Conservation (phyloP, 345 rosid species). For the Capsella bursapastoris region DNA sequence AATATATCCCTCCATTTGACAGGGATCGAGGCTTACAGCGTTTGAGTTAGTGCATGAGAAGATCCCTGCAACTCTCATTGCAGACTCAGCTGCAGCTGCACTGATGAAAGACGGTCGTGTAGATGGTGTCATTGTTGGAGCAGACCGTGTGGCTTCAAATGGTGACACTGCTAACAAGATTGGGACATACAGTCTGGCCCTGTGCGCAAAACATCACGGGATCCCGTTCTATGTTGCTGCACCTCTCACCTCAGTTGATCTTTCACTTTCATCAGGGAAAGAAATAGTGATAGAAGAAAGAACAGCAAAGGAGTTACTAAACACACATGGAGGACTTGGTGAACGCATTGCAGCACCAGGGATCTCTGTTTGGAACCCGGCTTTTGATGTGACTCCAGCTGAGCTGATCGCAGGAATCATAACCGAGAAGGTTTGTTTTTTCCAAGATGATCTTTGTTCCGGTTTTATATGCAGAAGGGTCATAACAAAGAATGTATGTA, state of each 20-base stretch:
- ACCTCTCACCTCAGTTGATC: slow-evolving; percentile 83
- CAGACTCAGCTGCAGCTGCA: slow-evolving; percentile 96
- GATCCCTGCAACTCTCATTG: slow-evolving; percentile 87
- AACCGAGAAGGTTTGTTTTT: slow-evolving; percentile 72
- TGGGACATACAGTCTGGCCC: slow-evolving; percentile 93
- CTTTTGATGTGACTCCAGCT: slow-evolving; percentile 94
- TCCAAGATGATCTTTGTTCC: background rate
- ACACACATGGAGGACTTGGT: slow-evolving; percentile 87
- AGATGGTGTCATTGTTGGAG: slow-evolving; percentile 86
- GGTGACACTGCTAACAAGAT: slow-evolving; percentile 99
- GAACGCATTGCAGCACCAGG: slow-evolving; percentile 98
- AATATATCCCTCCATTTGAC: slow-evolving; percentile 1
- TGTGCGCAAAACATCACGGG: slow-evolving; percentile 71
- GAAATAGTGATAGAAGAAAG: slow-evolving; percentile 87
- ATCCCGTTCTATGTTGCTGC: slow-evolving; percentile 92
- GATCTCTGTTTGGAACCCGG: slow-evolving; percentile 91
- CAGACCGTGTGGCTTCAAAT: slow-evolving; percentile 92
- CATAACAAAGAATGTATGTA: background rate
- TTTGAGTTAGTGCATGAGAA: slow-evolving; percentile 91
- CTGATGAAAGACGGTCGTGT: slow-evolving; percentile 80
- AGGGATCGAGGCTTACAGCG: slow-evolving; percentile 98
- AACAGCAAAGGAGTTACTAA: slow-evolving; percentile 71
- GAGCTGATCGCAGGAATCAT: slow-evolving; percentile 73
- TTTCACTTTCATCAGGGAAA: slow-evolving; percentile 75
- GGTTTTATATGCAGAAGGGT: background rate